Evolutionary conservation across 2,329 filamentous ascomycete species (phyloP).

Genomic region (Sordariomycetes sp.): DNA sequence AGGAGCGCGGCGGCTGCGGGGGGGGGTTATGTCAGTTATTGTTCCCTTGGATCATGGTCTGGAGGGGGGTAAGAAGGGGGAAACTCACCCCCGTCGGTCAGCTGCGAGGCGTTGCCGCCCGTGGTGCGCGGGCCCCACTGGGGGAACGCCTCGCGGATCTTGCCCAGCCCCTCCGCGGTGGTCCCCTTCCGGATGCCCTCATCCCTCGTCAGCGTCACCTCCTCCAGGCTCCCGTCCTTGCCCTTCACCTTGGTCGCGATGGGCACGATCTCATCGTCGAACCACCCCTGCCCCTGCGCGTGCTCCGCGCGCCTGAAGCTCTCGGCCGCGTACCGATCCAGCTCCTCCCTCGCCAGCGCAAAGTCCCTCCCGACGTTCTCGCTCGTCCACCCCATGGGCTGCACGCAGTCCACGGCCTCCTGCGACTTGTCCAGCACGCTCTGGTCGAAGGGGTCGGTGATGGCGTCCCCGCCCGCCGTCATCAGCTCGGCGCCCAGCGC

Average conservation of each 20-base stretch:
- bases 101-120: slow-evolving; percentile 87
- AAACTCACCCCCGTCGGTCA: slow-evolving; percentile 72
- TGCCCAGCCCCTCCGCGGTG: slow-evolving; percentile 68
- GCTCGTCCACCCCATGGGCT: slow-evolving; percentile 96
- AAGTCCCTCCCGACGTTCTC: slow-evolving; percentile 95
- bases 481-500: slow-evolving; percentile 86
- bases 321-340: slow-evolving; percentile 81
- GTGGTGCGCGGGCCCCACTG: slow-evolving; percentile 80
- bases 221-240: slow-evolving; percentile 66
- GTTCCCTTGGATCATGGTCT: neutral
- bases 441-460: slow-evolving; percentile 66
- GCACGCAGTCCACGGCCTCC: slow-evolving; percentile 76
- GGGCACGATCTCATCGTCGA: slow-evolving; percentile 88
- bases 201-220: slow-evolving; percentile 71
- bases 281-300: slow-evolving; percentile 84
- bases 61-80: neutral
- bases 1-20: slow-evolving; percentile 66
- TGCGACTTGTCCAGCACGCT: slow-evolving; percentile 61
- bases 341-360: slow-evolving; percentile 64
- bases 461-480: slow-evolving; percentile 60
- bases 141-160: slow-evolving; percentile 84
- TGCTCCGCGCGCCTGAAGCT: slow-evolving; percentile 79
- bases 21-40: neutral
- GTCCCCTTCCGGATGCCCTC: slow-evolving; percentile 89
- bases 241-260: slow-evolving; percentile 76